These are phyloP conservation scores for Sclerotinia glacialis DNA, from an alignment of 2,329 filamentous ascomycete genomes.

Conservation along the genomic window DNA sequence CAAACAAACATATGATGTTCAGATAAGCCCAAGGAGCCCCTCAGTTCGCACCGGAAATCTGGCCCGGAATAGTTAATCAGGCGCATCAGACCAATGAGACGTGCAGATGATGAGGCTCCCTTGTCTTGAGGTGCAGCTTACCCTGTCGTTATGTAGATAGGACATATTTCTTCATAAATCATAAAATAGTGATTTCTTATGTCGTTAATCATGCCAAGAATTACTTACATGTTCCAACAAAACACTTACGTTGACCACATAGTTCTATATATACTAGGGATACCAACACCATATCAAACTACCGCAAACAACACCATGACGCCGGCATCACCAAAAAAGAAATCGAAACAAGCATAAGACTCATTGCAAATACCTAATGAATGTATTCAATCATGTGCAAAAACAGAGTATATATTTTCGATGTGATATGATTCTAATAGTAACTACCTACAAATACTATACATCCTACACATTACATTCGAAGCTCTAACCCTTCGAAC, in stretches of 20 bases:
- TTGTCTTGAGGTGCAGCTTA: background rate
- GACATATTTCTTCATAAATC: no score
- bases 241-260: no score
- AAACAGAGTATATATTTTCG: background rate
- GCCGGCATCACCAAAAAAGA: background rate
- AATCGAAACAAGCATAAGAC: background rate
- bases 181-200: no score
- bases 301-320: background rate
- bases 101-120: background rate
- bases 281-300: no score
- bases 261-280: no score
- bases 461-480: background rate
- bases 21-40: background rate
- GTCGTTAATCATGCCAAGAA: no score
- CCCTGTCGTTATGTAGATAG: background rate
- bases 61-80: background rate
- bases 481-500: background rate
- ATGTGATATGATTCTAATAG: background rate
- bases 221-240: no score
- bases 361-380: background rate
- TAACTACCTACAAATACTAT: no score
- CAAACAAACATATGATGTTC: background rate
- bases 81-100: slow-evolving; percentile 2
- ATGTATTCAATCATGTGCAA: background rate
- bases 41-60: background rate